Percentiles rank a stretch among this genome's conserved stretches.
Conservation (phyloP, 306 rosid species). For the Senna siamea region DNA sequence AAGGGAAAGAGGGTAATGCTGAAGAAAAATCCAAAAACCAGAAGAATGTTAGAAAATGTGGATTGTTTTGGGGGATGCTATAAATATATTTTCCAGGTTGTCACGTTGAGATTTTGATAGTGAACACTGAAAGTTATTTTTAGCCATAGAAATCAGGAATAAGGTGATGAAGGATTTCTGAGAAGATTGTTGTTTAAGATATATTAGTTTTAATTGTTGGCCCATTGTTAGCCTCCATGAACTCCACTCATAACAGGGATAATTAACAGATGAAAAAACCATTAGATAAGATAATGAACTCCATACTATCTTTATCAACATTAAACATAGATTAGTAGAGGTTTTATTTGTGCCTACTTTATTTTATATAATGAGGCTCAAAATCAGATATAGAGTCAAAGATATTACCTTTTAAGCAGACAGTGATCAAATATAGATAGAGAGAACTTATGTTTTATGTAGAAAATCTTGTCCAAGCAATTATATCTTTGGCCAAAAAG, state of each 20-base stretch:
- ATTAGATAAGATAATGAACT: too few species aligned
- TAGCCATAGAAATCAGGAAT: neutral
- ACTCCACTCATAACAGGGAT: neutral
- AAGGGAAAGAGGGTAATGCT: neutral
- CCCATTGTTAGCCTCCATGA: conserved; percentile 9
- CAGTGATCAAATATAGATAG: too few species aligned
- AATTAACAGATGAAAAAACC: too few species aligned
- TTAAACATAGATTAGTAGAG: too few species aligned
- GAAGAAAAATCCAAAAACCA: neutral
- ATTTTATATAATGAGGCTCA: too few species aligned
- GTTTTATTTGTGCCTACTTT: too few species aligned
- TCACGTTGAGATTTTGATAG: neutral
- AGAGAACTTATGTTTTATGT: too few species aligned
- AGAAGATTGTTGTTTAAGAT: neutral
- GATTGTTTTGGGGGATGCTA: conserved; percentile 5
- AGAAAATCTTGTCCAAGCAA: neutral
- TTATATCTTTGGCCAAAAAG: neutral
- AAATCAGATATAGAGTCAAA: neutral
- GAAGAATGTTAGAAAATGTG: neutral
- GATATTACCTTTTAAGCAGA: too few species aligned
- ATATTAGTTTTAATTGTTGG: neutral
- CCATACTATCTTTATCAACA: too few species aligned
- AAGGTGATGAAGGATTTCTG: neutral
- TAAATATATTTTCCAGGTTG: conserved; percentile 3
- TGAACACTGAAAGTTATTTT: neutral